phyloP scores from a whole-genome alignment of 2,329 filamentous ascomycete species.

The Sclerotiophoma versabilis region DNA sequence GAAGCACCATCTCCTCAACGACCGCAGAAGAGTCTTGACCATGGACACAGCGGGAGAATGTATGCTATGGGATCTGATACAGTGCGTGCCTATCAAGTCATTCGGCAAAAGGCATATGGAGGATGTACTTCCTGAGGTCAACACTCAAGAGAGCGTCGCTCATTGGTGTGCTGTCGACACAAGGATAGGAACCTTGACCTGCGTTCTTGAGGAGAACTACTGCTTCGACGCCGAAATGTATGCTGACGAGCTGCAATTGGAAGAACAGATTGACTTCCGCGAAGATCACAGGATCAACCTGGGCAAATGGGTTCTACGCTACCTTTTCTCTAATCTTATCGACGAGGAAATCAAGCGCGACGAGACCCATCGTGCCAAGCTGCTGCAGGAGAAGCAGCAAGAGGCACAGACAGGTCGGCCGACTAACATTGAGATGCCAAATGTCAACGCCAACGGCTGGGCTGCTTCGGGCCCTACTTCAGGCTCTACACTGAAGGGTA shows the following conservation, averaged over 20 bases:
- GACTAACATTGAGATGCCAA: slow-evolving; percentile 65
- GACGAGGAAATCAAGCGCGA: slow-evolving; percentile 90
- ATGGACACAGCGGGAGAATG: slow-evolving; percentile 95
- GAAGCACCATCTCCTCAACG: slow-evolving; percentile 90
- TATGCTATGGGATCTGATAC: slow-evolving; percentile 90
- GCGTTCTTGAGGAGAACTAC: slow-evolving; percentile 90
- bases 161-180: slow-evolving; percentile 98
- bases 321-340: slow-evolving; percentile 87
- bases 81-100: slow-evolving; percentile 88
- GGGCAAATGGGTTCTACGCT: slow-evolving; percentile 93
- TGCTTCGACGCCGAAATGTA: slow-evolving; percentile 99
- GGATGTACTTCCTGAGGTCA: slow-evolving; percentile 85
- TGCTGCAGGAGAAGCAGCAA: slow-evolving; percentile 70
- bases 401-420: slow-evolving; percentile 66
- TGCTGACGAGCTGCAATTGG: slow-evolving; percentile 81
- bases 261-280: slow-evolving; percentile 78
- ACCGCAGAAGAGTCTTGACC: slow-evolving; percentile 86
- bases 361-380: slow-evolving; percentile 70
- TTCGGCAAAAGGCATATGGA: slow-evolving; percentile 95
- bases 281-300: slow-evolving; percentile 97
- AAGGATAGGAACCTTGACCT: slow-evolving; percentile 87
- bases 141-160: slow-evolving; percentile 86
- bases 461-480: slow-evolving; percentile 54
- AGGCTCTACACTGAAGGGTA: slow-evolving; percentile 63
- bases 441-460: slow-evolving; percentile 55